These are phyloP conservation scores for Haplographium delicatum DNA, from an alignment of 495 filamentous ascomycete species.

Conservation along the genomic window DNA sequence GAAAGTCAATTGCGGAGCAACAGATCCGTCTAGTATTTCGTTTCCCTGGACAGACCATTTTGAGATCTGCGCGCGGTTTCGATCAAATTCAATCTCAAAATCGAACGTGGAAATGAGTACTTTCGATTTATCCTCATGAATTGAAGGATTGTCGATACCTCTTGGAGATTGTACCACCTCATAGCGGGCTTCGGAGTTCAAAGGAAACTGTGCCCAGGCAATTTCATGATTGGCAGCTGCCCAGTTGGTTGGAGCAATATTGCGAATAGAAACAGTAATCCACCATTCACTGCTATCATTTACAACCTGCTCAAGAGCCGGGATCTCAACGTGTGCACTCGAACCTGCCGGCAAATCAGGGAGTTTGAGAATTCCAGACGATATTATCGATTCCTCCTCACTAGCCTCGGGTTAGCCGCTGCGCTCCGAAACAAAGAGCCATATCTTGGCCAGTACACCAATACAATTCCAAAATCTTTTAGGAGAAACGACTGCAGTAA, in stretches of 20 bases:
- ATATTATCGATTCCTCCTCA: conserved; percentile 7
- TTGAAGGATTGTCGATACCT: background rate
- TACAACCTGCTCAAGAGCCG: conserved; percentile 8
- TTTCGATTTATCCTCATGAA: background rate
- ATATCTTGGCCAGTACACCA: too few species aligned
- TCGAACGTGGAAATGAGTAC: background rate
- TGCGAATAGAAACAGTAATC: conserved; percentile 31
- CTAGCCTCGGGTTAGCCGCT: too few species aligned
- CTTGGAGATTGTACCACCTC: background rate
- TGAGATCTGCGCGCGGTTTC: conserved; percentile 1
- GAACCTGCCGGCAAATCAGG: conserved; percentile 21
- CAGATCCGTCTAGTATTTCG: conserved; percentile 19
- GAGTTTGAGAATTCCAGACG: conserved; percentile 23
- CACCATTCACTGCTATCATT: conserved; percentile 21
- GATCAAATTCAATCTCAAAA: conserved; percentile 14
- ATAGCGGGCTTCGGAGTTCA: background rate
- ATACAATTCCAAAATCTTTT: too few species aligned
- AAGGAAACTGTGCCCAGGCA: conserved; percentile 29
- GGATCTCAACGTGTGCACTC: conserved; percentile 19
- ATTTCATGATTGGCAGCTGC: conserved; percentile 30
- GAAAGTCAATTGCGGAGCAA: conserved; percentile 34
- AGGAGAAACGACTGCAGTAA: too few species aligned
- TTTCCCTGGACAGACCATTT: conserved; percentile 13
- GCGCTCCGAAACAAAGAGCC: too few species aligned
- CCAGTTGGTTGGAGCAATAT: conserved; percentile 28